These are phyloP conservation scores for Fusarium udum DNA, from an alignment of 2,329 filamentous ascomycete species.

Conservation along the genomic window DNA sequence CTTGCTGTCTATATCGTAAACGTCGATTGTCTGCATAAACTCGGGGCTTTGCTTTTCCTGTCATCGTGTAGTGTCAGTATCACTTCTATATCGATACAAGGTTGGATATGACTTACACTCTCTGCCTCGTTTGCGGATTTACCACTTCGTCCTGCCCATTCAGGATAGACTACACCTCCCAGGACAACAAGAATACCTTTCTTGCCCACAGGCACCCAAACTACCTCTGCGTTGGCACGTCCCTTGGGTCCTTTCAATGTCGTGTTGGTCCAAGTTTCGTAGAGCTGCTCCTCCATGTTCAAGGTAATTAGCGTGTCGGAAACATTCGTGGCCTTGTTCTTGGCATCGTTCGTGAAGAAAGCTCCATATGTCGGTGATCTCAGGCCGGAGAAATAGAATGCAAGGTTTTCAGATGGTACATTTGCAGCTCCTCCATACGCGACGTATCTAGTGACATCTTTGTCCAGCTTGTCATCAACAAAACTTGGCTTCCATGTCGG, in stretches of 20 bases:
- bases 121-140: conserved; percentile 44
- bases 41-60: conserved; percentile 71
- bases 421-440: conserved; percentile 71
- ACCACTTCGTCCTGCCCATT: conserved; percentile 51
- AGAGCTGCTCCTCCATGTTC: conserved; percentile 63
- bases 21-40: conserved; percentile 77
- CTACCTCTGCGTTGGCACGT: conserved; percentile 71
- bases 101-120: conserved; percentile 45
- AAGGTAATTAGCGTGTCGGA: conserved; percentile 69
- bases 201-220: conserved; percentile 80
- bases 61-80: not conserved
- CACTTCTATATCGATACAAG: not conserved
- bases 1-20: conserved; percentile 77
- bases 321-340: conserved; percentile 54
- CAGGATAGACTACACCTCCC: conserved; percentile 74
- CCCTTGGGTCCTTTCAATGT: conserved; percentile 60
- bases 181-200: conserved; percentile 81
- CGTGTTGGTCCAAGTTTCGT: conserved; percentile 65
- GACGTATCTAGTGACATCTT: conserved; percentile 66
- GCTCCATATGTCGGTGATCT: conserved; percentile 59
- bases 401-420: conserved; percentile 74
- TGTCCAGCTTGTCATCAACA: conserved; percentile 51
- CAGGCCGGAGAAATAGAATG: conserved; percentile 76
- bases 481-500: conserved; percentile 57
- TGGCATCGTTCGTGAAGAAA: conserved; percentile 53